Conservation (phyloP, 2,329 filamentous ascomycete species). For the Epichloe coenophiala region DNA sequence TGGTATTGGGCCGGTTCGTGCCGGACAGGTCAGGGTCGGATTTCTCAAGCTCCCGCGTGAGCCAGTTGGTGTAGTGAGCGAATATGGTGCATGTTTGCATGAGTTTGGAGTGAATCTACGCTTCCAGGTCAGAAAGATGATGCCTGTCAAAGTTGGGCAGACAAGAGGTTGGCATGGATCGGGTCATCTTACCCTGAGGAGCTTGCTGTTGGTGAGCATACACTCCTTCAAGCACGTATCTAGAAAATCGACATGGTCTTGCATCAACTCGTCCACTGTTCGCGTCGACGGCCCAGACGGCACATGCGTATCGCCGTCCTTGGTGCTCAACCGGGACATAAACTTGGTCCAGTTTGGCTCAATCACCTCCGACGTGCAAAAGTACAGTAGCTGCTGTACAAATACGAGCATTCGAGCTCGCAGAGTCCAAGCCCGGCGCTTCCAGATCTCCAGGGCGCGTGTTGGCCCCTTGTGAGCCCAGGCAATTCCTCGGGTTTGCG, state of each 20-base stretch:
- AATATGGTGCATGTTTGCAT: conserved; percentile 95
- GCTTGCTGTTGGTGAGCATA: conserved; percentile 94
- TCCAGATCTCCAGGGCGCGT: conserved; percentile 74
- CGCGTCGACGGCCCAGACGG: conserved; percentile 23
- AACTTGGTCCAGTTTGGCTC: conserved; percentile 94
- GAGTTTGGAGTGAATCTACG: conserved; percentile 87
- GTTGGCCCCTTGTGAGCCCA: conserved; percentile 75
- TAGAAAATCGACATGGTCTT: conserved; percentile 95
- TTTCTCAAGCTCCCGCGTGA: conserved; percentile 72
- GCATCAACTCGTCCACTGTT: conserved; percentile 96
- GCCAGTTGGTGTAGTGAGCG: conserved; percentile 74
- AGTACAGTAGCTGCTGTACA: conserved; percentile 91
- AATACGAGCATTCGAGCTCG: conserved; percentile 93
- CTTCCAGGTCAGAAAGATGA: conserved; percentile 5
- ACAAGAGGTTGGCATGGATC: neutral
- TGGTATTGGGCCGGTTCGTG: conserved; percentile 42
- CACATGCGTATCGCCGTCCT: conserved; percentile 27
- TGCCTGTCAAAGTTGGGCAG: neutral
- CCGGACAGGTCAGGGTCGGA: conserved; percentile 66
- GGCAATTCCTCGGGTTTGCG: conserved; percentile 64
- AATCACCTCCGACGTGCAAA: conserved; percentile 92
- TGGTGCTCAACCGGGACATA: conserved; percentile 69
- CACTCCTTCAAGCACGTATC: conserved; percentile 97
- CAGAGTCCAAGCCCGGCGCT: conserved; percentile 80
- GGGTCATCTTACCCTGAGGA: conserved; percentile 56